Evolutionary conservation across 1,139 yeast species (phyloP), one percentile per base, ranked within the genome.

Genomic region (Saccharomyces pastorianus): DNA sequence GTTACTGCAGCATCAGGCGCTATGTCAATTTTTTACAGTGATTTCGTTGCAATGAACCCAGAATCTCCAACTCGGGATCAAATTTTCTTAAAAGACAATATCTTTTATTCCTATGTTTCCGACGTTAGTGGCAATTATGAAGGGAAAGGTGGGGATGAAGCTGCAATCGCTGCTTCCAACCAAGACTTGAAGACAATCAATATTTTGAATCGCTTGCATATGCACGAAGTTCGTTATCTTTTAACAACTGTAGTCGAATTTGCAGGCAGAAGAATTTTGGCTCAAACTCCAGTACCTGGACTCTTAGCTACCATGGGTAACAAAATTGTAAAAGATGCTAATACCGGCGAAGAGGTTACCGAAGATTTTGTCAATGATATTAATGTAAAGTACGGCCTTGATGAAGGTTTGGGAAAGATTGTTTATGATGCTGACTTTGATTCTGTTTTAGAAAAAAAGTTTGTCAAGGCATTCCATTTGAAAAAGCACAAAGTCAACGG

Each of bases 261-360:
- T 72, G 82, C 87, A 70, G 99, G 99, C 58, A 85, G 82, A 64
- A 81, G 98, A 70, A 76, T 91, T 47, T 79, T 91, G 47, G 90
- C 96, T 68, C 99, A 93, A 74, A 88, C 96, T 14, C 96, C 97
- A 26, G 96, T 93, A 51, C 99, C 99, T n/a, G 99, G 99, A 58
- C 82, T 91, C 58, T 86, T 91, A 72, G 77, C 71, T 50, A 63
- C 73, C 46, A 63, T 69, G 61, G 73, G 72, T 55, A 65, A 68
- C 20, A 61, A 64, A 42, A 67, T 64, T 28, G 61, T 61, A 27
- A 63, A 62, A 46, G 70, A 72, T 54, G 70, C 64, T 50, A 66
- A 64, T 34, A 66, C 72, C 29, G 73, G 71, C 29, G 63, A 64
- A 49, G 63, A 62, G 48, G 65, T 63, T 20, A 66, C 69, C 38